Evolutionary conservation across 2,329 filamentous ascomycete genomes (phyloP).

Genomic region (Hypoxylon sp.): DNA sequence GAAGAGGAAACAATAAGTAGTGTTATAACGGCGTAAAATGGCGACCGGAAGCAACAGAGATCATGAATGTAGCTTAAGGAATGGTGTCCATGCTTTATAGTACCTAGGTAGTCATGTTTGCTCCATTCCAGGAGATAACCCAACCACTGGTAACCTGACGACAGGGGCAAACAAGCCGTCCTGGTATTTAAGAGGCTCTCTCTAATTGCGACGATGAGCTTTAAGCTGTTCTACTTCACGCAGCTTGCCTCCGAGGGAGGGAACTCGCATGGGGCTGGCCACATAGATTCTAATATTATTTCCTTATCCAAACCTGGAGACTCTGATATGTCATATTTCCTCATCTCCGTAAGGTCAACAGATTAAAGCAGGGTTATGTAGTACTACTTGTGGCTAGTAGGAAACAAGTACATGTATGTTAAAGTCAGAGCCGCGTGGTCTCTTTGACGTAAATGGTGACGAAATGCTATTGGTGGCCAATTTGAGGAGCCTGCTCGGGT

Average conservation of each 20-base stretch:
- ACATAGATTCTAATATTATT: conserved; percentile 37
- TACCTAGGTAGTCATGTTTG: conserved; percentile 37
- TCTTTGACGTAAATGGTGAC: not conserved
- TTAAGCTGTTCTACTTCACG: conserved; percentile 35
- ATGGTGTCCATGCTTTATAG: conserved; percentile 28
- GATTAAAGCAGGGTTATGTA: conserved; percentile 23
- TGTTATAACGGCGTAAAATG: not conserved
- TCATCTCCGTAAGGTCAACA: conserved; percentile 24
- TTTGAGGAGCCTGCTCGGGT: not conserved
- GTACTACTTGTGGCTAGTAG: conserved; percentile 20
- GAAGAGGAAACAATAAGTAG: not conserved
- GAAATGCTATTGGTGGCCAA: not conserved
- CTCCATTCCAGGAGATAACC: conserved; percentile 17
- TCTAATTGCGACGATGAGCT: conserved; percentile 22
- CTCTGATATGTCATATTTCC: conserved; percentile 49
- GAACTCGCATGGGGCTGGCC: conserved; percentile 46
- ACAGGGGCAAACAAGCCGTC: conserved; percentile 35
- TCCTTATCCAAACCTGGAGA: conserved; percentile 16
- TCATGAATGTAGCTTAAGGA: conserved; percentile 12
- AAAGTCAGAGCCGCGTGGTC: conserved; percentile 10
- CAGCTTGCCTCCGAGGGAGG: conserved; percentile 48
- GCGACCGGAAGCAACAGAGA: not conserved
- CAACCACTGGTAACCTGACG: conserved; percentile 25
- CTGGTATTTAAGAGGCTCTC: conserved; percentile 14
- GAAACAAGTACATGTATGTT: conserved; percentile 15